These are phyloP conservation scores for Peronospora tabacina DNA, from an alignment of 352 stramenopile species.

Conservation along the genomic window DNA sequence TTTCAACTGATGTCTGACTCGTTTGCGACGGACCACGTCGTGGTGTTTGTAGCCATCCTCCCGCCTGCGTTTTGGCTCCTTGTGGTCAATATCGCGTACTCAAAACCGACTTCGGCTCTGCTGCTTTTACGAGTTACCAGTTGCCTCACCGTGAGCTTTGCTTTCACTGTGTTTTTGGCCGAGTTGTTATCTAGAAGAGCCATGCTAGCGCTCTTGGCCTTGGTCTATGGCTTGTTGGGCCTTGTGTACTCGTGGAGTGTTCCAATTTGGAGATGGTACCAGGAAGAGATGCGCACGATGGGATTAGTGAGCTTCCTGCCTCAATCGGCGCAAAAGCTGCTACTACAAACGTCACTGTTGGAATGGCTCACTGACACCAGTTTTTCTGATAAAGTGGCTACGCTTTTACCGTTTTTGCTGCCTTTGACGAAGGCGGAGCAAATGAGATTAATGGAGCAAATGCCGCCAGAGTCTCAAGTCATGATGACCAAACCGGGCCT, in stretches of 20 bases:
- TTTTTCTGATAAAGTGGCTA: constrained; percentile 59
- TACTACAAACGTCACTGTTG: constrained; percentile 67
- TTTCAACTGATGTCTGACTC: constrained; percentile 44
- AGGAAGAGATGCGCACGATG: constrained; percentile 43
- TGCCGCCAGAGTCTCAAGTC: constrained; percentile 57
- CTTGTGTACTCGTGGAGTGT: constrained; percentile 78
- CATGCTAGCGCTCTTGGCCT: constrained; percentile 57
- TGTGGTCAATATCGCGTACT: constrained; percentile 59
- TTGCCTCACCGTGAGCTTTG: constrained; percentile 53
- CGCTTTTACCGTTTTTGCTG: constrained; percentile 72
- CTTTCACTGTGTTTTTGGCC: constrained; percentile 66
- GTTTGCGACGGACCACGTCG: constrained; percentile 60
- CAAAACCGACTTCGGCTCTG: constrained; percentile 39
- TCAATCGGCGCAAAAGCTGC: constrained; percentile 41
- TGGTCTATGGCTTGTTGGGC: constrained; percentile 55
- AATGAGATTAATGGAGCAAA: constrained; percentile 55
- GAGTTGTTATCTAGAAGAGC: constrained; percentile 69
- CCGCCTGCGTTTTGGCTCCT: constrained; percentile 58
- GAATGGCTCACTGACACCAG: constrained; percentile 78
- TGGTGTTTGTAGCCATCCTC: constrained; percentile 59
- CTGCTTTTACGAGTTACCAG: constrained; percentile 52
- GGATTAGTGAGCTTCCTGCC: constrained; percentile 62
- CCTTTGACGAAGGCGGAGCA: constrained; percentile 62
- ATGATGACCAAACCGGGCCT: constrained; percentile 69
- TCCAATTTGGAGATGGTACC: constrained; percentile 70